phyloP scores from a whole-genome alignment of 768 basidiomycete genomes.

The Pulveroboletus sp. region DNA sequence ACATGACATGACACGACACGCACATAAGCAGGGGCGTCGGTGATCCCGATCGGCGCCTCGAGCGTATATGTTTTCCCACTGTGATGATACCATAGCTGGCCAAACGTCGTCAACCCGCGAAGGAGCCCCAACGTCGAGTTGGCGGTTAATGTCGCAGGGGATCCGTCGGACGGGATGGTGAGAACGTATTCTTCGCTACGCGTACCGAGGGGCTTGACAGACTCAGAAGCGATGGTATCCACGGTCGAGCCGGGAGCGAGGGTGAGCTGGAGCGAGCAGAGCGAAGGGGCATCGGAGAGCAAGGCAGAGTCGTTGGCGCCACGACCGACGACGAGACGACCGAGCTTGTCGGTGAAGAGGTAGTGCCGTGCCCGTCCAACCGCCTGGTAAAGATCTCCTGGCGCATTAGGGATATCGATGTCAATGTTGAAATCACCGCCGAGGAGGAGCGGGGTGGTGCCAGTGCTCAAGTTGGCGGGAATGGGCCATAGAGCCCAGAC shows the following conservation, averaged over 20 bases:
- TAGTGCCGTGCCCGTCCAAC: conserved; percentile 27
- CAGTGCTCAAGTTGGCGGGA: conserved; percentile 25
- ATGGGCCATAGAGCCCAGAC: conserved; percentile 31
- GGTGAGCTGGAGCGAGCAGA: conserved; percentile 27
- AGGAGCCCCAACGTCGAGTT: conserved; percentile 47
- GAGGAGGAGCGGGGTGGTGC: conserved; percentile 21
- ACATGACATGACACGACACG: too few species aligned
- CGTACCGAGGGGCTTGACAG: conserved; percentile 30
- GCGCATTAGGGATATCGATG: conserved; percentile 23
- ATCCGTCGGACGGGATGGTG: conserved; percentile 34
- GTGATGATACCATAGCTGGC: conserved; percentile 46
- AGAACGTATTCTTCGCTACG: conserved; percentile 45
- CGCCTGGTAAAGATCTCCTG: conserved; percentile 33
- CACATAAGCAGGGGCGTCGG: conserved; percentile 47
- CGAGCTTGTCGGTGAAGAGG: conserved; percentile 34
- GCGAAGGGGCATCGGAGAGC: conserved; percentile 21
- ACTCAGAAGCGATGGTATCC: conserved; percentile 33
- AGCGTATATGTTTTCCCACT: conserved; percentile 34
- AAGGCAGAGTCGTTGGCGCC: conserved; percentile 29
- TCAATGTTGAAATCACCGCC: conserved; percentile 25
- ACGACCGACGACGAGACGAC: conserved; percentile 39
- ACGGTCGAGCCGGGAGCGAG: conserved; percentile 16
- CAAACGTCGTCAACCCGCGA: conserved; percentile 53
- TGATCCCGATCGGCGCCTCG: conserved; percentile 37
- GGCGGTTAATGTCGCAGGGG: conserved; percentile 36